Evolutionary conservation across 108 stramenopile genomes (phyloP).

Genomic region (Discostella pseudostelligera): DNA sequence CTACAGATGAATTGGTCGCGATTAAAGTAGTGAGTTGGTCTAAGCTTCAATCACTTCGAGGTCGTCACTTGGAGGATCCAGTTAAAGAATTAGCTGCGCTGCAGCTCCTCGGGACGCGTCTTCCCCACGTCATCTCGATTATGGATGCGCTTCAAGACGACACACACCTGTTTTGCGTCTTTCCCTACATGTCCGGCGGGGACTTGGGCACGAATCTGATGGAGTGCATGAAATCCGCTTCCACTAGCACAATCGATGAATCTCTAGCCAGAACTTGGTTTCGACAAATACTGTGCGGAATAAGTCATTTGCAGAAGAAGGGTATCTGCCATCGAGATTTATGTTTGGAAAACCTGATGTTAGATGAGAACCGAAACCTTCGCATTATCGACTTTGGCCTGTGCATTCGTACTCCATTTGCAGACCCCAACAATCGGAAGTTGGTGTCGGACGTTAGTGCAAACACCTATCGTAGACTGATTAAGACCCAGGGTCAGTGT

Average conservation of each 20-base stretch:
- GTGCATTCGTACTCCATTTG: conserved; percentile 58
- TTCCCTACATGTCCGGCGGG: conserved; percentile 48
- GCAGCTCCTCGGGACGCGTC: conserved; percentile 49
- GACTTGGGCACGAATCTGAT: conserved; percentile 41
- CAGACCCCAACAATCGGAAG: conserved; percentile 37
- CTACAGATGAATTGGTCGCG: conserved; percentile 41
- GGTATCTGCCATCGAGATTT: conserved; percentile 60
- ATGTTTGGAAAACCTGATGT: conserved; percentile 51
- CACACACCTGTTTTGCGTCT: conserved; percentile 50
- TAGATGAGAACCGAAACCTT: conserved; percentile 29
- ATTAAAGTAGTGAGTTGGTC: conserved; percentile 41
- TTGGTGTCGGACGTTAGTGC: conserved; percentile 41
- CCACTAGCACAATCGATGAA: conserved; percentile 26
- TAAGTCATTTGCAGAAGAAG: conserved; percentile 50
- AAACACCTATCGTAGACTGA: conserved; percentile 41
- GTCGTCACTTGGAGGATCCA: conserved; percentile 51
- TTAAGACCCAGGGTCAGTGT: conserved; percentile 49
- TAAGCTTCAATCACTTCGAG: conserved; percentile 27
- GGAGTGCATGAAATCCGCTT: conserved; percentile 27
- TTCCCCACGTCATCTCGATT: conserved; percentile 35
- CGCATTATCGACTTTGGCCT: conserved; percentile 63
- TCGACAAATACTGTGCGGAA: conserved; percentile 47
- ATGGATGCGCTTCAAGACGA: conserved; percentile 50
- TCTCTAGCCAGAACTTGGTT: conserved; percentile 40
- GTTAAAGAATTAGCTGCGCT: conserved; percentile 60